Percentiles rank a stretch among this genome's conserved stretches.
phyloP scores from a whole-genome alignment of 2,329 filamentous ascomycete species.

The Dothideomycetes sp. region DNA sequence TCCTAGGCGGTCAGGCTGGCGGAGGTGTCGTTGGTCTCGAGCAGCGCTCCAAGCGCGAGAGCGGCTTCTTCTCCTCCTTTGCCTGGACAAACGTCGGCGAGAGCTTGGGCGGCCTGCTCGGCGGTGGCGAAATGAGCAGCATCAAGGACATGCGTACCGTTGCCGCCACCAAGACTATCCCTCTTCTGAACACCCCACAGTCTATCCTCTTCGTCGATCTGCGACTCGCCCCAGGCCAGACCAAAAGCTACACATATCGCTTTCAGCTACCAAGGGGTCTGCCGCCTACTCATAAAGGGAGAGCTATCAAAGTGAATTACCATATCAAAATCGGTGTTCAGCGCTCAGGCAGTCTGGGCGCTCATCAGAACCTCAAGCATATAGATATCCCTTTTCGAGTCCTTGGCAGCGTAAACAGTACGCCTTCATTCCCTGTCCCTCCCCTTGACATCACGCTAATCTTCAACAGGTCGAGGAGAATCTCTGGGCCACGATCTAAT shows the following conservation, averaged over 20 bases:
- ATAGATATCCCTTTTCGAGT: slow-evolving; percentile 89
- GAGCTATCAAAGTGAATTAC: slow-evolving; percentile 89
- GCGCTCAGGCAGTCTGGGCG: slow-evolving; percentile 62
- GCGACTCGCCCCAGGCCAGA: slow-evolving; percentile 76
- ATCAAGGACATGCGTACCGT: slow-evolving; percentile 92
- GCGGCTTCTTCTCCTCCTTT: slow-evolving; percentile 69
- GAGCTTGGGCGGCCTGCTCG: slow-evolving; percentile 79
- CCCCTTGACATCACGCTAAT: slow-evolving; percentile 13
- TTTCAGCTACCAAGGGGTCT: slow-evolving; percentile 79
- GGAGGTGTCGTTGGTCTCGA: slow-evolving; percentile 79
- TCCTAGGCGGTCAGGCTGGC: slow-evolving; percentile 70
- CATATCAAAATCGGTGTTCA: slow-evolving; percentile 87
- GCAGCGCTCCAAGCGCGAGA: slow-evolving; percentile 58
- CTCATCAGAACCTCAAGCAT: slow-evolving; percentile 73
- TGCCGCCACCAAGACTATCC: slow-evolving; percentile 75
- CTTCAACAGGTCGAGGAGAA: slow-evolving; percentile 54
- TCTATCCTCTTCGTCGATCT: slow-evolving; percentile 94
- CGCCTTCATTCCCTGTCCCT: slow-evolving; percentile 8
- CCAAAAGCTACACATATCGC: slow-evolving; percentile 73
- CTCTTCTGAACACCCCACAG: slow-evolving; percentile 87
- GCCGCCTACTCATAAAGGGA: slow-evolving; percentile 83
- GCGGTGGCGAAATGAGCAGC: slow-evolving; percentile 75
- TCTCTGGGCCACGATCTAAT: slow-evolving; percentile 89
- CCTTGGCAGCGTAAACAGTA: slow-evolving; percentile 77
- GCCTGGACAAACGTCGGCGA: slow-evolving; percentile 83